Evolutionary conservation across 2,329 filamentous ascomycete species (phyloP), one percentile per base, ranked within the genome.

Genomic region (Pezizomycotina sp.): DNA sequence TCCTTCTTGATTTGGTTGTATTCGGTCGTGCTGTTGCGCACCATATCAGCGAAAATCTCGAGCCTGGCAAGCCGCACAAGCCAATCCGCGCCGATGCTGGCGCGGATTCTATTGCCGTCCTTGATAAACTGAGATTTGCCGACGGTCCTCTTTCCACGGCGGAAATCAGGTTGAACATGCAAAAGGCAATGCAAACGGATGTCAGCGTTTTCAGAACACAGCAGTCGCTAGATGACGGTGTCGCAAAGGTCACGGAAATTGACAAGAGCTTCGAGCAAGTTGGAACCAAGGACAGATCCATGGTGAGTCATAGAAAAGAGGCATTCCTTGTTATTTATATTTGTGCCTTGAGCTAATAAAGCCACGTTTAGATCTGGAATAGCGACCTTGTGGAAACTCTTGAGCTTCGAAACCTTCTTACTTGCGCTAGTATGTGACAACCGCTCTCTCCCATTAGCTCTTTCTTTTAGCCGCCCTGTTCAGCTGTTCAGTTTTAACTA

Each of bases 131-230:
- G 58, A 77, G 86, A 56, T 92, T 68, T 32, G 73, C 86, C 6
- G 70, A 80, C 34, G 86, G 86, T 42, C 72, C 81, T 53, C 86
- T 81, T 71, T 76, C 70, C 57, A 93, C 86, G 27, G 74, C 78
- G 52, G 83, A 93, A 52, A 74, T 95, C 60, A 75, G 89, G 52
- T 69, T 77, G 43, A 74, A 76, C 49, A 95, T 95, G 86, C 86
- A 95, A 62, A 93, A 89, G 73, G 76, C 79, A 51, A 95, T 95
- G 86, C 86, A 95, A 66, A 80, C 78, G 29, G 89, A 95, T 57
- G 86, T 95, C 58, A 81, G 75, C 59, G 86, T 95, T 42, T 95
- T 95, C 79, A 72, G 86, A 58, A 92, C 80, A 27, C 83, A 95
- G 52, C 78, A 92, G 61, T 82, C 74, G 50, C 71, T 95, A 59